Evolutionary conservation across 441 rosid genomes (phyloP), one percentile per base, ranked within the genome.

Genomic region (Euphorbia corollata): DNA sequence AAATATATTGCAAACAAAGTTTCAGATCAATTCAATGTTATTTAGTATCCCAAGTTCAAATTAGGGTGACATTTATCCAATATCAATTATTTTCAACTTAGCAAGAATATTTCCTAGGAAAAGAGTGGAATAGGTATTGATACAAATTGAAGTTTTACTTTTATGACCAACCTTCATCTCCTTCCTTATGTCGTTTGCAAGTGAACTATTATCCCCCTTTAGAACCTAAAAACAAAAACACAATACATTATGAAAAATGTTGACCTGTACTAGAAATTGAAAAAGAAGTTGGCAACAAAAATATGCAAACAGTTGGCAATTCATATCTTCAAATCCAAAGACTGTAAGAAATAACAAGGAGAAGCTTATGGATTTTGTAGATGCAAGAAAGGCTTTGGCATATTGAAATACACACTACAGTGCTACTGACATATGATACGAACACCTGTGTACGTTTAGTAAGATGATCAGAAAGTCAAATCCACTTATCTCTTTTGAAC

Each of bases 151-250:
- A 41, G 56, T 27, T 38, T 63, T 36, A 24, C 24, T 68, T 71
- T 32, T 13, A 50, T 61, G 68, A 53, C 68, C 23, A 82, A 89
- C 91, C 90, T 94, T 91, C 96, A 91, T 94, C 73, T 94, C 99
- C 83, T 86, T 94, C 59, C 92, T 85, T 55, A 94, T 91, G 74
- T 94, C 99, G 71, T 86, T 89, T 69, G 98, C 99, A 63, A 94
- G 81, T 59, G 82, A 72, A 58, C 97, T 91, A 78, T 91, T 94
- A 79, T 91, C 99, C 30, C 89, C 98, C 62, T 83, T 86, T 36
- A 94, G 75, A 76, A 94, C 96, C 96, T 89, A 63, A 27, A 39
- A 70, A 20, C 34, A 73, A 72, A 22, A 61, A 79, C 36, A 38
- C 32, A 67, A 55, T 41, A 55, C 23, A 59, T 75, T 55, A 55